Evolutionary conservation across 768 basidiomycete genomes (phyloP).

Genomic region (Lepiota subincarnata): DNA sequence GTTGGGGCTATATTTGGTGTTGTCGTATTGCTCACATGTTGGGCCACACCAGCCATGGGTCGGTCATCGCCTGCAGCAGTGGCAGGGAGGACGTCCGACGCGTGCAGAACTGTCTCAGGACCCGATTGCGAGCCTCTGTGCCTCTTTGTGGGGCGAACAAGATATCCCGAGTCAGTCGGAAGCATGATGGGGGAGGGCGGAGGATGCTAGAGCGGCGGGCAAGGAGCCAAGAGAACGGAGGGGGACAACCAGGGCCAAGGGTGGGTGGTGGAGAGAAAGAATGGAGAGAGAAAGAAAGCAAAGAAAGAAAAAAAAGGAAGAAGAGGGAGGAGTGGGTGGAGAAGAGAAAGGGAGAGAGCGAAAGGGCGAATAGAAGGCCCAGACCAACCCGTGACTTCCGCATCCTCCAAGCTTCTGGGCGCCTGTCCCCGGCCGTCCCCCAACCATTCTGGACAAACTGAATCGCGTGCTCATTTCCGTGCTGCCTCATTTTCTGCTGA

Average conservation of each 20-base stretch:
- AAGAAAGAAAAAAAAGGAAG: not conserved
- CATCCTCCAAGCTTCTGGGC: conserved; percentile 11
- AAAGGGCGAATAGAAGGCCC: conserved; percentile 2
- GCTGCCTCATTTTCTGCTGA: not conserved
- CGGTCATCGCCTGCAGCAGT: conserved; percentile 1
- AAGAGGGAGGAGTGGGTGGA: not conserved
- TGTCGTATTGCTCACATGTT: conserved; percentile 4
- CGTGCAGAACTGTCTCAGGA: not conserved
- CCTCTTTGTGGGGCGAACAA: conserved; percentile 2
- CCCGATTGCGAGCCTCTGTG: not conserved
- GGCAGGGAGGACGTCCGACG: not conserved
- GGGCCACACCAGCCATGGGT: not conserved
- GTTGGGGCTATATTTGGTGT: conserved; percentile 7
- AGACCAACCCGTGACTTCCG: conserved; percentile 16
- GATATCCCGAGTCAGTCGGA: conserved; percentile 8
- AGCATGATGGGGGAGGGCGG: not conserved
- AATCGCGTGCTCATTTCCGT: not conserved
- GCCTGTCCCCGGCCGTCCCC: conserved; percentile 1
- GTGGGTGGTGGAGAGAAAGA: not conserved
- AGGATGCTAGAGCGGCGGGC: not conserved
- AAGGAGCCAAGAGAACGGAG: not conserved
- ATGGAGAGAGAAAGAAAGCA: conserved; percentile 7
- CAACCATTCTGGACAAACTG: not conserved
- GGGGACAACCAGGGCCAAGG: not conserved
- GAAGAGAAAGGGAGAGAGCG: not conserved